Percentiles rank a stretch among this genome's conserved stretches.
Evolutionary conservation across 345 rosid genomes (phyloP).

Genomic region (Iberis pinnata): DNA sequence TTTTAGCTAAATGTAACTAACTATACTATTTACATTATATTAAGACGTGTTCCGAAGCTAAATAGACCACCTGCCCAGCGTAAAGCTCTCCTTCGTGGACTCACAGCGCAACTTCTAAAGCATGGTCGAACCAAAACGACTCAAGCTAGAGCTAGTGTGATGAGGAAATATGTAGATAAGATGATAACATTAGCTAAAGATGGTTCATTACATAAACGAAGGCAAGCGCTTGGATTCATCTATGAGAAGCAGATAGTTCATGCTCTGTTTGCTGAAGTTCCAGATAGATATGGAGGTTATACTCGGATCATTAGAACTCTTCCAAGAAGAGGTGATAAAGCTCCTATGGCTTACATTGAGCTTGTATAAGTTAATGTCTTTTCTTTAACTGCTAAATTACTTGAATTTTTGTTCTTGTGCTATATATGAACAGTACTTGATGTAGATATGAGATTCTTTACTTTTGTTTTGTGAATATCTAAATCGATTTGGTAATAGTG

Average conservation of each 20-base stretch:
- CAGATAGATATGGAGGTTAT: slow-evolving; percentile 85
- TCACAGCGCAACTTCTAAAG: slow-evolving; percentile 85
- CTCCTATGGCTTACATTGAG: slow-evolving; percentile 95
- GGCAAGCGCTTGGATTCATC: slow-evolving; percentile 80
- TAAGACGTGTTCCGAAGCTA: slow-evolving; percentile 77
- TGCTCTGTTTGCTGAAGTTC: slow-evolving; percentile 83
- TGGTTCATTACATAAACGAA: slow-evolving; percentile 80
- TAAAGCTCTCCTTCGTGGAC: slow-evolving; percentile 72
- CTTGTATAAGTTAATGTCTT: slow-evolving; percentile 48
- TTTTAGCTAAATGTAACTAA: no score
- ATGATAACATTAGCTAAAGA: slow-evolving; percentile 90
- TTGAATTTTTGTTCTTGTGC: slow-evolving; percentile 10
- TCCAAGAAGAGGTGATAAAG: slow-evolving; percentile 95
- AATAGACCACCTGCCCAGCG: slow-evolving; percentile 93
- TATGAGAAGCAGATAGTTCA: slow-evolving; percentile 92
- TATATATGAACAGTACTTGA: slow-evolving; percentile 3
- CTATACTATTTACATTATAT: no score
- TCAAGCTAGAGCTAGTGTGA: slow-evolving; percentile 74
- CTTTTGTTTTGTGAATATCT: background rate
- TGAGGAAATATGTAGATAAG: slow-evolving; percentile 83
- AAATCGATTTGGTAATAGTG: slow-evolving; percentile 1
- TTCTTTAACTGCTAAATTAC: background rate
- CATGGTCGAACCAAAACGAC: slow-evolving; percentile 90
- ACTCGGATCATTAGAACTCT: slow-evolving; percentile 87
- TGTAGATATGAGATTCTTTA: slow-evolving; percentile 21